phyloP scores from a whole-genome alignment of 2,329 filamentous ascomycete genomes.

The Apiospora malaysiana region DNA sequence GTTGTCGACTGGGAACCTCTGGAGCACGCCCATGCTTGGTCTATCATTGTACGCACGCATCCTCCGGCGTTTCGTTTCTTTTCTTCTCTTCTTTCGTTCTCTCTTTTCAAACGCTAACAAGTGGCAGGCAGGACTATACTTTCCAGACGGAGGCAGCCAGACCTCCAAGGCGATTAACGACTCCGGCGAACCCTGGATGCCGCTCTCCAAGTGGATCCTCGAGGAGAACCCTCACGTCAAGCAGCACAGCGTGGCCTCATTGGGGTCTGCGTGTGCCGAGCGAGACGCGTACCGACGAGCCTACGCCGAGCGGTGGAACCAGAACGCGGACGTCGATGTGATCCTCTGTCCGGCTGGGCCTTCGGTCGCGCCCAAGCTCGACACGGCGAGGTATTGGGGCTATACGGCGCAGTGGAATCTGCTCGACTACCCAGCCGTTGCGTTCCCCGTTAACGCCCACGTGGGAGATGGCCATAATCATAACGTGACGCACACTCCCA shows the following conservation, averaged over 20 bases:
- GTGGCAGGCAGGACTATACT: conserved; percentile 54
- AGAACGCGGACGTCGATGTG: conserved; percentile 58
- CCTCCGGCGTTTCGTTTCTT: conserved; percentile 21
- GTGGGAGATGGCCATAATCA: background rate
- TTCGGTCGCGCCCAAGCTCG: conserved; percentile 47
- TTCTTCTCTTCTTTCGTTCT: too few relatives aligned
- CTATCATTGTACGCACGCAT: conserved; percentile 38
- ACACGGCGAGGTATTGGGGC: conserved; percentile 62
- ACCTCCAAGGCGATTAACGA: conserved; percentile 55
- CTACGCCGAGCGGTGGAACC: conserved; percentile 47
- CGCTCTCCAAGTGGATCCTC: conserved; percentile 64
- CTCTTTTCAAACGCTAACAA: background rate
- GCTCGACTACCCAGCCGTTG: conserved; percentile 67
- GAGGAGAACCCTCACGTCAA: conserved; percentile 55
- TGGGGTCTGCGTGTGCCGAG: conserved; percentile 47
- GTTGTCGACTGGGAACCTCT: conserved; percentile 56
- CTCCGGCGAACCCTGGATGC: conserved; percentile 62
- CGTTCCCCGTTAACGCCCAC: conserved; percentile 59
- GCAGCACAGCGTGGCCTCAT: conserved; percentile 44
- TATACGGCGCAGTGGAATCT: conserved; percentile 74
- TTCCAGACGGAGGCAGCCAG: conserved; percentile 64
- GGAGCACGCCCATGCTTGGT: conserved; percentile 46
- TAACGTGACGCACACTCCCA: conserved; percentile 25
- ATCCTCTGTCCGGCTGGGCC: conserved; percentile 66
- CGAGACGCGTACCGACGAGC: conserved; percentile 47